Evolutionary conservation across 2,329 filamentous ascomycete genomes (phyloP), one percentile per base, ranked within the genome.

Genomic region (Fusarium udum): DNA sequence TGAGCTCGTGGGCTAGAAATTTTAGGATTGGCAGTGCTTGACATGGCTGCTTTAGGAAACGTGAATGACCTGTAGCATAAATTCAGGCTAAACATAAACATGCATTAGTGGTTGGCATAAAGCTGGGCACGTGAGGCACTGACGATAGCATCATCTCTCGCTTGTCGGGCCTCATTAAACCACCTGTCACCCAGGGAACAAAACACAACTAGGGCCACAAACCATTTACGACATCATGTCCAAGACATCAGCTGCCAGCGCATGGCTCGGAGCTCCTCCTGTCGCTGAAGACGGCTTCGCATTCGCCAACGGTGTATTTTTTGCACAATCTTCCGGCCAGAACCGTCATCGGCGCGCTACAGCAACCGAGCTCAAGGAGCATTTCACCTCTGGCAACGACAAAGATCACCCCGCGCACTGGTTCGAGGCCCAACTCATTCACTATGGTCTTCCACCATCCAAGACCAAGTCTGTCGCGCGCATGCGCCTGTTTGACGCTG

Each of bases 371-470:
- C 81, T 89, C 9, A 81, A 83, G 67, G 78, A 82, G 5, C 82
- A 85, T 53, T 86, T 87, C 69, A 83, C 85, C 49, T 77, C 78
- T 11, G 82, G 82, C 43, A 81, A 71, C 42, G 80, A 81, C 32
- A 83, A 81, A 48, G 87, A 91, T 73, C 85, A 85, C 48, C 85
- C 88, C 2, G 88, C 84, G 3, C 88, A 91, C 71, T 92, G 87
- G 87, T 92, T 89, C 65, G 86, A 89, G 69, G 89, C 90, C 0
- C 89, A 92, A 70, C 83, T 91, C 16, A 79, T 90, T 8, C 90
- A 92, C 79, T 92, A 91, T 79, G 89, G 88, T 3, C 82, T 92
- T 0, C 83, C 82, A 12, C 84, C 85, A 0, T 89, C 87, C 24
- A 89, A 89, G 75, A 84, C 85, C 49, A 91, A 91, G 79, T 85